Conservation (phyloP, 202 grass and related monocot genomes). For the Panicum virgatum region DNA sequence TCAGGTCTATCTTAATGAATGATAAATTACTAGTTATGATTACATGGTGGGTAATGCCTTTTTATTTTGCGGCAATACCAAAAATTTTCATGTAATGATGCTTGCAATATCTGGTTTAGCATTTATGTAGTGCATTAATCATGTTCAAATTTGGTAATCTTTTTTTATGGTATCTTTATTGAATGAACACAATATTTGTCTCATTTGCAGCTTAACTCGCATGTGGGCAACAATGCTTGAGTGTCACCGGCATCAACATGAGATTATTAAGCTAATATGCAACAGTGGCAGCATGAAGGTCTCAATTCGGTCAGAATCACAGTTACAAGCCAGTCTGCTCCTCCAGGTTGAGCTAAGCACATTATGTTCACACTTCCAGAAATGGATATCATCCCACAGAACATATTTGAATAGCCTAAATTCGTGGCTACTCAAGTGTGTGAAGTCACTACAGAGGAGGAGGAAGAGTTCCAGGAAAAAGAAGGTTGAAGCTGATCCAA, state of each 20-base stretch:
- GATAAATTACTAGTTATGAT: slow-evolving; percentile 3
- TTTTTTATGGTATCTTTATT: slow-evolving; percentile 22
- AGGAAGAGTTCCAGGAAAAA: slow-evolving; percentile 46
- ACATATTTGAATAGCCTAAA: slow-evolving; percentile 75
- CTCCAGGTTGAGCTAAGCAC: slow-evolving; percentile 79
- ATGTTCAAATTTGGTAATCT: background rate
- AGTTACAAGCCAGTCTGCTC: slow-evolving; percentile 58
- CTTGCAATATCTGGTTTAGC: background rate
- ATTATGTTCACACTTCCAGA: slow-evolving; percentile 77
- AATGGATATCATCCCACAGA: slow-evolving; percentile 79
- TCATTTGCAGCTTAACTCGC: slow-evolving; percentile 66
- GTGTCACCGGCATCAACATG: slow-evolving; percentile 65
- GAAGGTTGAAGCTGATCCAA: slow-evolving; percentile 40
- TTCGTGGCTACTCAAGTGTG: slow-evolving; percentile 81
- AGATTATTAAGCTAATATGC: slow-evolving; percentile 61
- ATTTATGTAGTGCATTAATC: background rate
- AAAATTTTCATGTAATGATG: slow-evolving; percentile 1
- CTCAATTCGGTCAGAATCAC: slow-evolving; percentile 60
- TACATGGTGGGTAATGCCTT: background rate
- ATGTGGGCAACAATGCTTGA: slow-evolving; percentile 86
- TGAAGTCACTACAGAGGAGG: slow-evolving; percentile 49
- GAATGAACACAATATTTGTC: slow-evolving; percentile 20
- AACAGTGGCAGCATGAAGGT: slow-evolving; percentile 60
- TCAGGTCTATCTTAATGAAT: background rate
- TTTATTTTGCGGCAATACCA: background rate